Evolutionary conservation across 805 yeast genomes (phyloP).

Genomic region (Candida nanaspora): DNA sequence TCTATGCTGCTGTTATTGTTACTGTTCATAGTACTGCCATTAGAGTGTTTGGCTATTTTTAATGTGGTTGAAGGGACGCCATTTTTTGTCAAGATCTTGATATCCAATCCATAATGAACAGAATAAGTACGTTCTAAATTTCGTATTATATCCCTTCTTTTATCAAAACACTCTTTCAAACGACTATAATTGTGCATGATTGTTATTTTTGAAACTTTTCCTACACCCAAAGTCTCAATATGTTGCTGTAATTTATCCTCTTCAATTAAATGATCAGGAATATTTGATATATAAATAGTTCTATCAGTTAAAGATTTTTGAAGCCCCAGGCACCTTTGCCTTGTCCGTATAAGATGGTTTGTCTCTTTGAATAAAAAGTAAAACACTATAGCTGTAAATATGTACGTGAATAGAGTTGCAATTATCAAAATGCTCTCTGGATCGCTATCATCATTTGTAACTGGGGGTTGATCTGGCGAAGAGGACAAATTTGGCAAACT

Average conservation of each 20-base stretch:
- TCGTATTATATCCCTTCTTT: conserved; percentile 25
- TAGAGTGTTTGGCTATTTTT: conserved; percentile 16
- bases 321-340: conserved; percentile 52
- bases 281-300: conserved; percentile 48
- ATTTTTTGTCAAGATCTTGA: conserved; percentile 23
- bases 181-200: conserved; percentile 36
- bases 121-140: conserved; percentile 37
- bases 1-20: no score
- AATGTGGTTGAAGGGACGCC: conserved; percentile 20
- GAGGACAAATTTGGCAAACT: no score
- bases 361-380: conserved; percentile 40
- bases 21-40: neutral
- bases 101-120: conserved; percentile 32
- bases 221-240: conserved; percentile 49
- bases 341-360: conserved; percentile 37
- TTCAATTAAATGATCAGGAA: conserved; percentile 39
- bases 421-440: conserved; percentile 36
- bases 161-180: conserved; percentile 30
- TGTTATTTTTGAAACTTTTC: conserved; percentile 43
- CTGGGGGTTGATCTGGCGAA: conserved; percentile 20
- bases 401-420: conserved; percentile 49
- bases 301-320: conserved; percentile 55
- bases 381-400: conserved; percentile 42
- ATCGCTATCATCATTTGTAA: conserved; percentile 25
- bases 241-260: conserved; percentile 38